Percentiles rank a stretch among this genome's conserved stretches.
Evolutionary conservation across 805 yeast genomes (phyloP).

Genomic region (Pichia thaimueangensis): DNA sequence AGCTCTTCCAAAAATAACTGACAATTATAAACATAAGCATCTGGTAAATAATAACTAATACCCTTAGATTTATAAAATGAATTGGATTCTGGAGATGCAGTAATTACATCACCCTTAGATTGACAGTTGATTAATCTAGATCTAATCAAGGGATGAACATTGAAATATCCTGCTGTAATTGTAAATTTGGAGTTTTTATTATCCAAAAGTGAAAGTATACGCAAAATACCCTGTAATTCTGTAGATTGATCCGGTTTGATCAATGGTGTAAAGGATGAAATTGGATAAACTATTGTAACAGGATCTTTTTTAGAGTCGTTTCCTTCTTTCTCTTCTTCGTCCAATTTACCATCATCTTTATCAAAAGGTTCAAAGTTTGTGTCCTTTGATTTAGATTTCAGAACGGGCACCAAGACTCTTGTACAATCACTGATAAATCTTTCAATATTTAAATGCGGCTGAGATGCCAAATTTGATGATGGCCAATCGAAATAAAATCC

Average conservation of each 20-base stretch:
- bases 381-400: conserved; percentile 36
- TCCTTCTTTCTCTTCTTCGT: neutral
- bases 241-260: conserved; percentile 66
- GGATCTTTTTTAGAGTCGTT: too few species aligned
- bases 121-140: conserved; percentile 48
- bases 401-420: conserved; percentile 47
- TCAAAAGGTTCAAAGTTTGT: conserved; percentile 4
- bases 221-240: conserved; percentile 65
- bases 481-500: conserved; percentile 74
- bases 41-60: conserved; percentile 73
- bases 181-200: conserved; percentile 62
- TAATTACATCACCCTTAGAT: conserved; percentile 65
- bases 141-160: conserved; percentile 73
- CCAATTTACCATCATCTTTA: conserved; percentile 3
- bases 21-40: conserved; percentile 76
- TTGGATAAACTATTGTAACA: conserved; percentile 74
- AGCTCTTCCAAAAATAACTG: conserved; percentile 53
- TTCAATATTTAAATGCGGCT: conserved; percentile 52
- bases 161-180: conserved; percentile 95
- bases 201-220: conserved; percentile 52
- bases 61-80: conserved; percentile 87
- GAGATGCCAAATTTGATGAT: conserved; percentile 51
- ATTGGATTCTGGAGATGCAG: conserved; percentile 92
- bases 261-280: conserved; percentile 86
- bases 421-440: conserved; percentile 54